Percentiles rank a stretch among this genome's conserved stretches.
phyloP scores from a whole-genome alignment of 768 basidiomycete genomes.

The Pulveroboletus ravenelii region DNA sequence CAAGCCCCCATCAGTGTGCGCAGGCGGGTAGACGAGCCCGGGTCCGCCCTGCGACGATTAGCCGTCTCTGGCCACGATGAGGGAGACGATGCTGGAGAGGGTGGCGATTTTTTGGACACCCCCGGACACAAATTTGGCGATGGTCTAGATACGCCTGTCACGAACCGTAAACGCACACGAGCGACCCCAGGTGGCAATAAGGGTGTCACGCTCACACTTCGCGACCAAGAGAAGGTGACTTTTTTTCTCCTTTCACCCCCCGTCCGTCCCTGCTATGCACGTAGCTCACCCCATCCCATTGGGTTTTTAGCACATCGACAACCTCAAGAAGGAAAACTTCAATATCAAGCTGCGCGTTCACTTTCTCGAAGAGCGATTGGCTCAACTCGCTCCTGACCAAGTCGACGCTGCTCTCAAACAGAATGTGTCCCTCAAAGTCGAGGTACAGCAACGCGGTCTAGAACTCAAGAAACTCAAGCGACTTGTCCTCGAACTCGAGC shows the following conservation, averaged over 20 bases:
- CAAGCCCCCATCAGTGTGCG: constrained; percentile 28
- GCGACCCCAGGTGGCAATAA: constrained; percentile 27
- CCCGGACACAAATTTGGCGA: constrained; percentile 52
- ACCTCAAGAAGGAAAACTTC: constrained; percentile 95
- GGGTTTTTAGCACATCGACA: constrained; percentile 79
- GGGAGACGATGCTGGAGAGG: constrained; percentile 35
- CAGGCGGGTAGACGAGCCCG: constrained; percentile 37
- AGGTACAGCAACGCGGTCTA: constrained; percentile 82
- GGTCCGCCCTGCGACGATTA: constrained; percentile 39
- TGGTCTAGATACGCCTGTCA: constrained; percentile 47
- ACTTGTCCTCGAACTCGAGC: constrained; percentile 77
- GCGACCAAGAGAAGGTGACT: constrained; percentile 92
- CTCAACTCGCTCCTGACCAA: constrained; percentile 85
- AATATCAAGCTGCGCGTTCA: constrained; percentile 93
- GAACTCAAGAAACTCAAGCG: constrained; percentile 93
- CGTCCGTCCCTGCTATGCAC: background rate
- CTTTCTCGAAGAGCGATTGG: constrained; percentile 90
- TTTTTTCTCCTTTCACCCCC: background rate
- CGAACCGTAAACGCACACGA: constrained; percentile 43
- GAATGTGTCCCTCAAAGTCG: constrained; percentile 90
- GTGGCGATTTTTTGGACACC: constrained; percentile 48
- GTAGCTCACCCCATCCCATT: background rate
- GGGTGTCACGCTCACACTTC: constrained; percentile 62
- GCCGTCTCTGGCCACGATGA: constrained; percentile 30
- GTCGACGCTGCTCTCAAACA: constrained; percentile 89